Evolutionary conservation across 257 asterid genomes (phyloP), one percentile per base, ranked within the genome.

Genomic region (Nyctanthes arbortristis): DNA sequence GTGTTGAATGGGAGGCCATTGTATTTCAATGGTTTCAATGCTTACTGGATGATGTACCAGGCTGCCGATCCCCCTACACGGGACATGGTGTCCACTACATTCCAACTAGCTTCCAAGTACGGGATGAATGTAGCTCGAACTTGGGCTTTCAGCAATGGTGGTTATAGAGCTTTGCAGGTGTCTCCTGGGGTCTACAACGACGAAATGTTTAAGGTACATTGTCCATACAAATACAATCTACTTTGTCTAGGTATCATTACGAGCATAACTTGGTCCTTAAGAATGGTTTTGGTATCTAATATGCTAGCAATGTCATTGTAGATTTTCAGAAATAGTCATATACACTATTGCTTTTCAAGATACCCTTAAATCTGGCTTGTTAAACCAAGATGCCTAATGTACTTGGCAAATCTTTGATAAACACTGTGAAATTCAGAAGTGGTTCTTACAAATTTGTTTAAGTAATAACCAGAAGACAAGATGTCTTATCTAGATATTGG

Each of bases 131-230:
- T 85, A 0, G 90, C 82, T 0, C 72, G 92, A 18, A 80, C 88
- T 9, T 88, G 92, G 92, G 92, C 92, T 28, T 88, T 88, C 25
- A 82, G 85, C 3, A 90, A 86, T 5, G 95, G 90, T 5, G 87
- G 90, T 3, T 66, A 81, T 54, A 79, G 65, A 6, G 80, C 89
- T 1, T 56, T 84, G 1, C 92, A 86, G 43, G 69, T 33, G 1
- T 73, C 87, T 31, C 89, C 92, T 0, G 88, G 87, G 9, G 31
- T 28, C 0, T 88, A 84, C 27, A 70, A 85, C 32, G 88, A 85
- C 69, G 75, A 76, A 28, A 77, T 84, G 76, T 88, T 88, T 35
- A 67, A 83, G 89, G 91, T 78, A 72, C 11, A 22, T 24, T 0
- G 16, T 20, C 10, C 30, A 18, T 24, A 40, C 8, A 7, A 62